Base-by-base conservation (phyloP, 768 basidiomycete species). In the Floccularia luteovirens region DNA sequence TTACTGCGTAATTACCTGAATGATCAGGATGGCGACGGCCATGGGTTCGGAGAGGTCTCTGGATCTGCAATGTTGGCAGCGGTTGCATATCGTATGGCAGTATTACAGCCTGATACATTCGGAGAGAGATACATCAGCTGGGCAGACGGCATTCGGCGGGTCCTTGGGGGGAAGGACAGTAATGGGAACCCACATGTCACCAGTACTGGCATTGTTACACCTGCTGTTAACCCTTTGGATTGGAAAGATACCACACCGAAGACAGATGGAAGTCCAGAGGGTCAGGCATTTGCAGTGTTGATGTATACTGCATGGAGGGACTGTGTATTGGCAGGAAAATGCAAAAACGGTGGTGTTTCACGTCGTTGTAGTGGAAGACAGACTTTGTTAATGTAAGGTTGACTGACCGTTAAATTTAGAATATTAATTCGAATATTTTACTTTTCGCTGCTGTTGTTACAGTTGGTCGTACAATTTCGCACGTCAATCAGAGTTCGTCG, bases 41-140 rank as follows among this genome's bases (percentile, higher is more conserved):
- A 58, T 31, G 64, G 65, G 5, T 73, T 67, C 34, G 69, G 67
- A 4, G 70, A 73, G 41, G 61, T 66, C 2, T 62, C 68, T 1
- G 70, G 70, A n/a, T 63, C 60, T 39, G 56, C 60, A 12, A 47
- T 71, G 36, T 43, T 73, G 10, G 67, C 70, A 0, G 54, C 59
- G 2, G 56, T 58, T 5, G 60, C 55, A 0, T 73, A 70, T 44
- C 61, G 66, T 8, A 64, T 68, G 62, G 63, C 61, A 1, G 57
- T 62, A 3, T 53, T 67, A 12, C 55, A 54, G 22, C 62, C 63
- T 4, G 20, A 49, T 3, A 25, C 48, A 5, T 66, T 61, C 43
- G 56, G 50, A 2, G 19, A 42, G 16, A 46, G 39, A 6, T 66
- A 70, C 41, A 39, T 67, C 24, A 23, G 41, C 0, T 68, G 64